Evolutionary conservation across 805 yeast species (phyloP), one percentile per base, ranked within the genome.

Genomic region (Maudiozyma barnettii): DNA sequence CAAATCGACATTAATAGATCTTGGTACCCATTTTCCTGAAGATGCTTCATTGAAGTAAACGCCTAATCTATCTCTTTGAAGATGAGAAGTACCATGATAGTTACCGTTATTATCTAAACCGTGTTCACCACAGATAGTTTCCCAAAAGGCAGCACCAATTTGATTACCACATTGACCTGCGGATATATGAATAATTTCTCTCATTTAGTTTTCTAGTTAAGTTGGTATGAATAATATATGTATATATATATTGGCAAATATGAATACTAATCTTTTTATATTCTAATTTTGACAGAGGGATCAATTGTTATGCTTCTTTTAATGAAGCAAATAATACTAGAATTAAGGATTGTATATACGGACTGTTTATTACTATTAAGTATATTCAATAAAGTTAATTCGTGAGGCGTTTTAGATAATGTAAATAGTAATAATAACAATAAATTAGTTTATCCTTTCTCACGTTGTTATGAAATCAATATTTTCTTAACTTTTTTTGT

Each of bases 81-180:
- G 63, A 48, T 76, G 80, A 44, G 71, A 70, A 10, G 67, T 64
- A 26, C 82, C 87, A 50, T 79, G 83, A 65, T 81, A 84, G 66
- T 75, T 79, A 56, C 95, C 95, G 55, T 81, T 74, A 56, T 73
- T 71, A 61, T 83, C 91, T 58, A 85, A 74, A 43, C 91, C 93
- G 60, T 85, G 95, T 66, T 85, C 95, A 51, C 85, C 86, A 72
- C 93, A 85, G 59, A 85, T 85, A 41, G 91, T 85, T 71, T 86
- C 90, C 95, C 95, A 86, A 64, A 86, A 86, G 50, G 95, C 95
- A 55, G 95, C 90, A 73, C 95, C 95, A 58, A 90, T 88, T 74
- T 90, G 98, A 79, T 90, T 90, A 81, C 97, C 96, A 80, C 97
- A 89, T 75, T 90, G 98, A 70, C 98, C 98, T 49, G 96, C 84